Base-by-base conservation (phyloP, 352 stramenopile genomes). In the Phytophthora macrochlamydospora region DNA sequence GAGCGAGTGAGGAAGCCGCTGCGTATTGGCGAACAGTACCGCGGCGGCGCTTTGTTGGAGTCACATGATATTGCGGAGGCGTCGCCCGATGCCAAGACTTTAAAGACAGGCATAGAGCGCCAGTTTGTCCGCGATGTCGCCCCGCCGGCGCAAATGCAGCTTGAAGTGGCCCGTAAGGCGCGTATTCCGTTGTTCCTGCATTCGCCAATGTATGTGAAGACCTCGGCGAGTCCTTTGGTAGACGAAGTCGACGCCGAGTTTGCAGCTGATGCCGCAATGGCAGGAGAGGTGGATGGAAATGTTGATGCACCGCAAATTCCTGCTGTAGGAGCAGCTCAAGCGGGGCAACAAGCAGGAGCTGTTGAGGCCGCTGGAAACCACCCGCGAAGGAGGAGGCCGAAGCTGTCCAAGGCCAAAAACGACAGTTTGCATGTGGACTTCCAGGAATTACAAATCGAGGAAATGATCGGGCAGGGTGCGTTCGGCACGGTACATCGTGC, bases 171-270 rank as follows among this genome's bases (percentile, higher is more conserved):
- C 7, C 79, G 85, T 6, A 93, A 94, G 60, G 87, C 87, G 30
- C 78, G 86, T 1, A 95, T 95, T 28, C 87, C 87, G 42, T 59
- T 95, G 9, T 95, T 95, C 65, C 53, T 95, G 48, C 87, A 95
- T 67, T 94, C 87, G 30, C 87, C 87, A 7, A 92, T 95, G 85
- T 93, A 94, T 68, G 86, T 94, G 18, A 90, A 81, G 63, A 91
- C 81, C 3, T 92, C 82, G 14, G 75, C 82, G 2, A 65, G 76
- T 13, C 76, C 73, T 48, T 67, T 93, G 32, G 71, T 90, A 30
- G 84, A 93, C 46, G 63, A 86, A 2, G 45, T 79, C 24, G 57
- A 72, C 37, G 71, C 59, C 9, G 60, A 69, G 44, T 77, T 65
- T 51, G 59, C 40, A 45, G 50, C 30, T 37, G 61, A 71, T 51